Evolutionary conservation across 371 early-diverging fungal genomes (phyloP).

Genomic region (Mortierella polycephala): DNA sequence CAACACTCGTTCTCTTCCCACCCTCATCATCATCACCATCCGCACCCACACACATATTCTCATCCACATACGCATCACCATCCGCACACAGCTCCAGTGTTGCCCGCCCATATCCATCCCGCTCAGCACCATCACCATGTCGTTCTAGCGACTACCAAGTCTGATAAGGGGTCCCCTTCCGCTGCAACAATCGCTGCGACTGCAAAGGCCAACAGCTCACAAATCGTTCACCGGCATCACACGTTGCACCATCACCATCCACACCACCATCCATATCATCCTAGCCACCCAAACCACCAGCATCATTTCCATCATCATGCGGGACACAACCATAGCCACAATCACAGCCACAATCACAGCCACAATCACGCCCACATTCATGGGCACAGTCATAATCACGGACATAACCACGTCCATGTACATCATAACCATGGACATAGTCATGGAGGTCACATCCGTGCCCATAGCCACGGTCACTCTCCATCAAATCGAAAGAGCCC

Average conservation of each 20-base stretch:
- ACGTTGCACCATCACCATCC: slow-evolving; percentile 49
- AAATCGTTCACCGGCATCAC: slow-evolving; percentile 44
- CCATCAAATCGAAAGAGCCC: slow-evolving; percentile 1
- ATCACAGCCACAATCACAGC: slow-evolving; percentile 9
- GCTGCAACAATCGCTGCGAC: background rate
- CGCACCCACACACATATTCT: slow-evolving; percentile 7
- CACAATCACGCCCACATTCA: slow-evolving; percentile 14
- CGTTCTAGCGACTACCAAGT: slow-evolving; percentile 10
- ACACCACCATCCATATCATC: slow-evolving; percentile 53
- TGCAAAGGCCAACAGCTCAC: slow-evolving; percentile 25
- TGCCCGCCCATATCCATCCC: slow-evolving; percentile 42
- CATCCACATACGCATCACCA: slow-evolving; percentile 20
- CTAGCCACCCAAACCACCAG: slow-evolving; percentile 55
- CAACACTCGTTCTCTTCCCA: slow-evolving; percentile 10
- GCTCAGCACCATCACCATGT: slow-evolving; percentile 46
- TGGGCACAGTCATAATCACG: slow-evolving; percentile 11
- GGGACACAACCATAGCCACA: slow-evolving; percentile 17
- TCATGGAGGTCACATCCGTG: slow-evolving; percentile 3
- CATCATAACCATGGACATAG: slow-evolving; percentile 18
- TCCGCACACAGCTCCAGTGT: slow-evolving; percentile 23
- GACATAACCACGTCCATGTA: slow-evolving; percentile 12
- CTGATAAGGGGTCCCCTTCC: background rate
- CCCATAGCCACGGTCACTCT: background rate
- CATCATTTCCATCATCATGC: slow-evolving; percentile 52
- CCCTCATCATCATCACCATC: slow-evolving; percentile 3